Evolutionary conservation across 805 yeast genomes (phyloP), one percentile per base, ranked within the genome.

Genomic region (Clavispora phyllophila): DNA sequence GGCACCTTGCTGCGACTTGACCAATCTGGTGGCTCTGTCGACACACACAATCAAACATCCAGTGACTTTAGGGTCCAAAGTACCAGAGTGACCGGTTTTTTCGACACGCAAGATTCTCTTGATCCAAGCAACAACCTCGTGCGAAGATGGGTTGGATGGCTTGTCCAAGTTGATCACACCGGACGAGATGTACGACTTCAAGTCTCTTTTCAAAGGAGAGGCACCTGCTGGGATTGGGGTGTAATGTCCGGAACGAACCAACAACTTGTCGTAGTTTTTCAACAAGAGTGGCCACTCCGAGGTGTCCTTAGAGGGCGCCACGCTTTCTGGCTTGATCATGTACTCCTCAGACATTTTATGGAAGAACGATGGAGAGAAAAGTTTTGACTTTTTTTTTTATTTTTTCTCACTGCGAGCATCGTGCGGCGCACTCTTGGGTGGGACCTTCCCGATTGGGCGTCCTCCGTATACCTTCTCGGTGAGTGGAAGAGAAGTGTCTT

Each of bases 41-140:
- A 93, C 79, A 79, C 99, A 93, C 48, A 93, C 99, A 66, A 93
- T 93, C 65, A 93, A 77, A 76, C 99, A 93, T 54, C 99, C 99
- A 39, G 99, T 93, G 61, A 93, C 99, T 69, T 87, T 87, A 53
- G 99, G 99, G 75, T 93, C 99, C 66, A 93, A 78, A 52, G 99
- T 93, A 73, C 99, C 99, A 42, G 96, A 87, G 70, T 93, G 99
- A 72, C 99, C 99, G 46, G 99, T 93, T 69, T 93, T 93, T 69
- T 93, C 98, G 47, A 83, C 85, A 66, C 98, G 82, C 60, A 93
- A 76, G 56, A 93, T 93, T 67, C 98, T 79, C 74, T 93, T 93
- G 61, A 93, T 81, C 99, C 99, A 93, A 19, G 99, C 99, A 58
- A 93, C 99, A 25, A 93, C 99, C 75, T 93, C 99, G 72, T 93